These are phyloP conservation scores for Straminergon stramineum DNA, from an alignment of 225 moss, liverwort and hornwort species.

Conservation along the genomic window DNA sequence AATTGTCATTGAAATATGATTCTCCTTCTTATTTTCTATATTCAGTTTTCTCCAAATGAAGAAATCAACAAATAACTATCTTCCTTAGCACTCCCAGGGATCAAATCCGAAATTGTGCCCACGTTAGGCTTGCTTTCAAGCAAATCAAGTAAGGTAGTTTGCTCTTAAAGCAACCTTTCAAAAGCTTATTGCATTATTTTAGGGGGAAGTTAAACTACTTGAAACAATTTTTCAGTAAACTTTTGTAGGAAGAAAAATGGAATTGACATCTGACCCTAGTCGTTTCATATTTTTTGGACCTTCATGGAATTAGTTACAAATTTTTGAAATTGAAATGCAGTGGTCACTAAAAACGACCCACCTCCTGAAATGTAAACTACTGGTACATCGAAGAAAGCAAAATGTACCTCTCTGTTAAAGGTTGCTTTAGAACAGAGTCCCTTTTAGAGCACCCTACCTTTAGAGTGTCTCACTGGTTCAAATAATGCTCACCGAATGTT, in stretches of 20 bases:
- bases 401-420: background rate
- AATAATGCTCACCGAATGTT: background rate
- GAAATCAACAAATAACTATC: too few relatives aligned
- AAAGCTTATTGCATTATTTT: background rate
- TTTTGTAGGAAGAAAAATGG: too few relatives aligned
- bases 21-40: background rate
- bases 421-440: background rate
- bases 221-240: background rate
- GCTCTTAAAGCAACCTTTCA: background rate
- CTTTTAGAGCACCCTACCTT: background rate
- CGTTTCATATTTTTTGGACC: background rate
- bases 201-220: fast-evolving
- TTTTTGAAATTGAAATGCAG: background rate
- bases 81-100: fast-evolving
- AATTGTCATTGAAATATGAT: background rate
- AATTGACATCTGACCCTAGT: background rate
- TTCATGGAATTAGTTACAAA: background rate
- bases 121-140: background rate
- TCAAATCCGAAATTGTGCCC: fast-evolving
- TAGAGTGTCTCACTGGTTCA: background rate
- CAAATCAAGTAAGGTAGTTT: background rate
- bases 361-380: background rate
- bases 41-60: background rate
- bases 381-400: background rate
- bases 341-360: background rate